Conservation (phyloP, 345 rosid species). For the Dovyalis caffra region DNA sequence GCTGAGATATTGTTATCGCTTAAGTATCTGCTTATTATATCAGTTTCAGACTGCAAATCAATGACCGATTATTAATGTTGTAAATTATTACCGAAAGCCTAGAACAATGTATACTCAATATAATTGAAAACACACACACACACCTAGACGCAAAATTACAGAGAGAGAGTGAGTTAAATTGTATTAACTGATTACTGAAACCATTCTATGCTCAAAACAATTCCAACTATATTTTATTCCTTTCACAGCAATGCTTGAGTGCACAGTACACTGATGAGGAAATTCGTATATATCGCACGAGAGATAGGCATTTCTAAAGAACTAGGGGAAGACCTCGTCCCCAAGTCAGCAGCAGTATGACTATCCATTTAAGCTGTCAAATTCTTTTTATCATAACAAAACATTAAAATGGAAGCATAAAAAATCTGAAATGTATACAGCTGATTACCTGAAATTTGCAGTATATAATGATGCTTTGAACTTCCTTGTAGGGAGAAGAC, state of each 20-base stretch:
- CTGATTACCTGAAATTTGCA: conserved; percentile 93
- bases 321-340: neutral
- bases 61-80: conserved; percentile 9
- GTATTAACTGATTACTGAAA: neutral
- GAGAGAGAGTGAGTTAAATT: neutral
- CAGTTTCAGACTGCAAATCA: conserved; percentile 77
- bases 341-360: too few species aligned
- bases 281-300: too few species aligned
- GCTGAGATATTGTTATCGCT: conserved; percentile 71
- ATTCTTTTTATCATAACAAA: neutral
- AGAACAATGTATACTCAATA: neutral
- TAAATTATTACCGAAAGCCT: neutral
- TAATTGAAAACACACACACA: neutral
- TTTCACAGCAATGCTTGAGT: neutral
- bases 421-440: neutral
- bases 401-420: neutral
- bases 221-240: neutral
- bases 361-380: neutral
- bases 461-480: conserved; percentile 77
- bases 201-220: neutral
- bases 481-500: conserved; percentile 65
- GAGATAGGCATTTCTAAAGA: too few species aligned
- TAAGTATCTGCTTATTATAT: conserved; percentile 72
- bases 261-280: too few species aligned
- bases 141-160: neutral